Evolutionary conservation across 2,329 filamentous ascomycete genomes (phyloP), one percentile per base, ranked within the genome.

Genomic region (Fusarium secorum): DNA sequence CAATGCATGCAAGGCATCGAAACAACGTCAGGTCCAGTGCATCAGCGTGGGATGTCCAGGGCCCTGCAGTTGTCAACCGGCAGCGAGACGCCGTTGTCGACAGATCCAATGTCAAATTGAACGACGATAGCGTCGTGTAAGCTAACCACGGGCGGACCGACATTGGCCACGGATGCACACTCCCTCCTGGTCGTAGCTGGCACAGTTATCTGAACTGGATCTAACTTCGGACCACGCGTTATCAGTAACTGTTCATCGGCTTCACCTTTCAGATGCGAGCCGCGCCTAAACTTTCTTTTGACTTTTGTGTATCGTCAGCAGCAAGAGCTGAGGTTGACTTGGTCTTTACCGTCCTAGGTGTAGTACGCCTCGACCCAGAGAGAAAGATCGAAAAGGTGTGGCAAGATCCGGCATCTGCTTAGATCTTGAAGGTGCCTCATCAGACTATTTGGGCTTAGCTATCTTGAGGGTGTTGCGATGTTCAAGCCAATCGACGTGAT

Each of bases 381-480:
- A 42, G 49, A 41, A n/a, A 57, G 59, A 46, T 60, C 45, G 55
- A 68, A 66, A 71, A 61, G 60, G 68, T 71, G 64, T 71, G 64
- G 60, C 64, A 35, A 71, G 71, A 69, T 63, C 58, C 68, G 60
- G 71, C 52, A 73, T 55, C 69, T 66, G 54, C 35, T 54, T 35
- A 71, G 67, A 66, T 70, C 64, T 62, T 59, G 33, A 56, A 56
- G 39, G 28, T 53, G 51, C 20, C 56, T 54, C 41, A 53, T 67
- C 58, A 32, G 52, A 20, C 58, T 36, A 53, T 55, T 60, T 48
- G 58, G 48, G 33, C 26, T 44, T 60, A 48, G 39, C 30, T 33
- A 44, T 61, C 48, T 56, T 53, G 28, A 53, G 51, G 60, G 56
- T 72, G 61, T 58, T 72, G 45, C 38, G 32, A 72, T 68, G 26